Evolutionary conservation across 2,329 filamentous ascomycete genomes (phyloP), one percentile per base, ranked within the genome.

Genomic region (Claviceps digitariae): DNA sequence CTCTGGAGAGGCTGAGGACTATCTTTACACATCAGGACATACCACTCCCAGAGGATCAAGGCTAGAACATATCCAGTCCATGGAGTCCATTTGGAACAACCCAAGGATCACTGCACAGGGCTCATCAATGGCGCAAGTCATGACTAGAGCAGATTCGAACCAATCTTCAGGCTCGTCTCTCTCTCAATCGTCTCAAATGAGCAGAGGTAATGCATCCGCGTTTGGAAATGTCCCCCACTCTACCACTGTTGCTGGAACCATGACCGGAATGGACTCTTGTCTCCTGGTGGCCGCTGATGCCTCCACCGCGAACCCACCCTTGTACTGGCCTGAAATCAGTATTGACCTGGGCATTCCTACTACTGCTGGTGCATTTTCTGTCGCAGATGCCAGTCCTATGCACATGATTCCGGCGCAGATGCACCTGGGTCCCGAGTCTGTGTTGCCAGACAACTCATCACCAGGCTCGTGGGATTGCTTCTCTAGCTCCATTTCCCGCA

Each of bases 371-470:
- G 56, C 66, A 62, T 63, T 78, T 69, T 61, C 65, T 62, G 57
- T 72, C 55, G 60, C 69, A 54, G 71, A 74, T 56, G 58, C 76
- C 53, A 63, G 61, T 61, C 67, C 69, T 50, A 67, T 79, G 61
- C 77, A 81, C 58, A 74, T 81, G 63, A 73, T 79, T 61, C 78
- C 78, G 51, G 68, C 73, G 51, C 75, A 81, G 58, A 76, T 79
- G 68, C 73, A 74, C 58, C 65, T 79, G 61, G 74, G 75, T 60
- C 75, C 75, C 64, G 76, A 79, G 58, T 63, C 72, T 46, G 71
- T 68, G 57, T 62, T 78, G 54, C 63, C 70, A 49, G 73, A 72
- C 56, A 69, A 72, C 59, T 79, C 77, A 27, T 77, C 78, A 12
- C 69, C 72, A 50, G 69, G 73, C 53, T 74, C 75, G 12, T 79